Evolutionary conservation across 1,284 basidiomycete genomes (phyloP).

Genomic region (Ustilago vetiveriae): DNA sequence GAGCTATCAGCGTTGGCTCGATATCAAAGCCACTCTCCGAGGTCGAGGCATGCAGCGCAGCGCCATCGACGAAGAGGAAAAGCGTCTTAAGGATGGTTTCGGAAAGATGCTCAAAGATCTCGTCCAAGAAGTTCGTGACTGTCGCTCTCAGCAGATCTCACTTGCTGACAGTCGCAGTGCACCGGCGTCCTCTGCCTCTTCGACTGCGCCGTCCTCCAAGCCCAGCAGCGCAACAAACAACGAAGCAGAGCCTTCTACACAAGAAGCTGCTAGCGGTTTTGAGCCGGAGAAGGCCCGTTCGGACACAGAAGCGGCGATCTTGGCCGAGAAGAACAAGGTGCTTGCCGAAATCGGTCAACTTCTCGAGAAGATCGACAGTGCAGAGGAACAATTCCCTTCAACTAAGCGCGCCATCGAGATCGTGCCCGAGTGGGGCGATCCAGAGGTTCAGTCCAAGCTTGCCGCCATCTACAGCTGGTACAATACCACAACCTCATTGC

Average conservation of each 20-base stretch:
- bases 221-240: neutral
- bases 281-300: slow-evolving; percentile 13
- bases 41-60: slow-evolving; percentile 69
- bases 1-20: slow-evolving; percentile 79
- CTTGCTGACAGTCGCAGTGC: neutral
- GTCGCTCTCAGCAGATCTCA: slow-evolving; percentile 70
- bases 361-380: slow-evolving; percentile 56
- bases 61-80: slow-evolving; percentile 83
- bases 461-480: slow-evolving; percentile 63
- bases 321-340: slow-evolving; percentile 34
- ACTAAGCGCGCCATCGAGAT: slow-evolving; percentile 53
- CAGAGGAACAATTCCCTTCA: slow-evolving; percentile 63
- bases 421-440: slow-evolving; percentile 58
- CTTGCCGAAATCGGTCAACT: slow-evolving; percentile 50
- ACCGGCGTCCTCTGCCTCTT: neutral
- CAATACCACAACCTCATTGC: slow-evolving; percentile 56
- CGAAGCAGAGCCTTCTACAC: slow-evolving; percentile 3
- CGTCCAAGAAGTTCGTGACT: slow-evolving; percentile 82
- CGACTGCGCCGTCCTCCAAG: slow-evolving; percentile 67
- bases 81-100: slow-evolving; percentile 82
- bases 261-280: slow-evolving; percentile 4
- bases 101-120: slow-evolving; percentile 81
- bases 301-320: slow-evolving; percentile 8
- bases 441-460: slow-evolving; percentile 57
- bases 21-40: slow-evolving; percentile 85